Evolutionary conservation across 495 filamentous ascomycete genomes (phyloP).

Genomic region (Cenococcum geophilum): DNA sequence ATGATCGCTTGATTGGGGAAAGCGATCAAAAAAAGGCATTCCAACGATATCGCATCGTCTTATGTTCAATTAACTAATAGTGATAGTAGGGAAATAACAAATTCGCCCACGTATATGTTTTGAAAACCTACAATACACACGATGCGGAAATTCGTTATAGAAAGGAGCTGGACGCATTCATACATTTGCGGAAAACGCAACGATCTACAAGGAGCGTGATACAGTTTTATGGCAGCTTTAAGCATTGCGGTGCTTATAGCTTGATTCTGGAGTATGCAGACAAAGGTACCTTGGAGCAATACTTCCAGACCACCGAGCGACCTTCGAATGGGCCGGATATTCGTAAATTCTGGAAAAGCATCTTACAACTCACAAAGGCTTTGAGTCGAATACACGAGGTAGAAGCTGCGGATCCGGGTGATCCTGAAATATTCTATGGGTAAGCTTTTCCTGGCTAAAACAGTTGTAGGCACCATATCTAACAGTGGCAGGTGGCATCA

Average conservation of each 20-base stretch:
- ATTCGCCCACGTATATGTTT: constrained; percentile 34
- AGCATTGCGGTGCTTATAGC: constrained; percentile 37
- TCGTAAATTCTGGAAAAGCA: constrained; percentile 40
- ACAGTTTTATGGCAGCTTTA: constrained; percentile 43
- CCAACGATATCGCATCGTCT: not conserved
- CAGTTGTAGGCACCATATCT: not conserved
- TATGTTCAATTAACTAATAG: constrained; percentile 4
- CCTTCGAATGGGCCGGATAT: constrained; percentile 38
- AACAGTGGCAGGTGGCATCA: constrained; percentile 14
- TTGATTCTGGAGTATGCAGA: constrained; percentile 47
- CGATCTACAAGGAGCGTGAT: constrained; percentile 34
- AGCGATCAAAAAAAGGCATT: not conserved
- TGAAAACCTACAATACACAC: constrained; percentile 41
- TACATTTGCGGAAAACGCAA: constrained; percentile 25
- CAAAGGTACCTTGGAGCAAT: constrained; percentile 40
- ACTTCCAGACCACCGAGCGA: constrained; percentile 32
- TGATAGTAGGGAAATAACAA: not conserved
- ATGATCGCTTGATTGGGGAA: constrained; percentile 2
- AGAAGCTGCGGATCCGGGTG: not conserved
- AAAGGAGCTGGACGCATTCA: constrained; percentile 39
- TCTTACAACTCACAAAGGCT: constrained; percentile 39
- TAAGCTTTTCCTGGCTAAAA: not conserved
- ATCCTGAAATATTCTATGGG: constrained; percentile 4
- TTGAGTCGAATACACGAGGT: constrained; percentile 39
- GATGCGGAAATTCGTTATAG: constrained; percentile 34